Evolutionary conservation across 352 stramenopile genomes (phyloP), one percentile per base, ranked within the genome.

Genomic region (Globisporangium splendens): DNA sequence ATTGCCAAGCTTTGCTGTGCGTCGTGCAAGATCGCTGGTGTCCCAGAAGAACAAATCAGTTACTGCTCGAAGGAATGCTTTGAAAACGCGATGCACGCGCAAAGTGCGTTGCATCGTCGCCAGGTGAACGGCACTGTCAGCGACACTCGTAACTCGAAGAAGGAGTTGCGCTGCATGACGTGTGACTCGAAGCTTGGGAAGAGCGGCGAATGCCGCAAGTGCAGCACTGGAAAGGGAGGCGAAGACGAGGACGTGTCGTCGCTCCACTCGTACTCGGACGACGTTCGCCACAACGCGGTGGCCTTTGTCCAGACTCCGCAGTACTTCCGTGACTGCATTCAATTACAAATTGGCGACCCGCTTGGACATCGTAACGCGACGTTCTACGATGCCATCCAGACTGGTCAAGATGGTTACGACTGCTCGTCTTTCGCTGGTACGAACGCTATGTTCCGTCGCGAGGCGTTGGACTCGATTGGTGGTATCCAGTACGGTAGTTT

Each of bases 51-150:
- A 42, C 75, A 69, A 20, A 93, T 93, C 56, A 91, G 76, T 50
- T 93, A 86, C 74, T 95, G 86, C 68, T 93, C 83, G 18, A 91
- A 92, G 66, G 78, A 93, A 35, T 95, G 86, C 62, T 95, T 95
- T 63, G 80, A 95, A 48, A 90, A 89, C 56, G 78, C 75, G 3
- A 80, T 86, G 70, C 86, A 93, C 69, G 80, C 90, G 8, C 69
- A 88, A 55, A 88, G 75, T 41, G 82, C 77, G 24, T 56, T 95
- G 18, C 85, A 95, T 55, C 85, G 85, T 62, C 85, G 85, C 39
- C 85, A 95, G 39, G 82, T 91, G 39, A 92, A 94, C 50, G 82
- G 82, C 24, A 94, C 82, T 0, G 59, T 92, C 39, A 90, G 78
- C 24, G 84, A 94, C 46, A 89, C 75, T 13, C 75, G 76, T 31